These are phyloP conservation scores for Podospora pseudopauciseta DNA, from an alignment of 495 filamentous ascomycete species.

Conservation along the genomic window DNA sequence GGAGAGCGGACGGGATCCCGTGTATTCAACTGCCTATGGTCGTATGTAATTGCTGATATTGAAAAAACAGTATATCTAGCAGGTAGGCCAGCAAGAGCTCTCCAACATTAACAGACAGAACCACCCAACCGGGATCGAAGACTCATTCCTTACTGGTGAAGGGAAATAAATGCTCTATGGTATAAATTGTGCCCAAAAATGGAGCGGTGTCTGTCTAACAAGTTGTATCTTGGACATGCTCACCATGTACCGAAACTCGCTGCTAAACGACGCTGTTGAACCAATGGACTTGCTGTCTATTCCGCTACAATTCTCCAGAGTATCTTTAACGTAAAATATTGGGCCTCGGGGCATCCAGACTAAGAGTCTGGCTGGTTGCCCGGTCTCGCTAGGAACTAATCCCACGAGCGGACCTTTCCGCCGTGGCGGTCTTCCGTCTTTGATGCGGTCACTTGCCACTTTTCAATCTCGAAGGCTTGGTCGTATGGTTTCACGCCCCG, in stretches of 20 bases:
- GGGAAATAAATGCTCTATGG: no score
- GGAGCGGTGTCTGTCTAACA: neutral
- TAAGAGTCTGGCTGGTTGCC: neutral
- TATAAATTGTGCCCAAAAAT: neutral
- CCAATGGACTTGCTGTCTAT: neutral
- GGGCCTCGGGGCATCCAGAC: neutral
- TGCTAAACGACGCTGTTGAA: neutral
- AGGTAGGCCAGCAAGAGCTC: no score
- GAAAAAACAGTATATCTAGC: neutral
- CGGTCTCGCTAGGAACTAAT: neutral
- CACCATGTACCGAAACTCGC: neutral
- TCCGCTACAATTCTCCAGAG: neutral
- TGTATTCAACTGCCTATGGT: neutral
- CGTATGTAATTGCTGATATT: neutral
- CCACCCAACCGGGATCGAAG: no score
- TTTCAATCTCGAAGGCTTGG: neutral
- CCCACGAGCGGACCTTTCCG: neutral
- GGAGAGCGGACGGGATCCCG: slow-evolving; percentile 53
- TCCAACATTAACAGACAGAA: no score
- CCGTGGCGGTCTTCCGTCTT: neutral
- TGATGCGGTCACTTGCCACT: neutral
- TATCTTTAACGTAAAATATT: neutral
- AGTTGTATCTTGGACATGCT: neutral
- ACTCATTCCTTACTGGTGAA: no score
- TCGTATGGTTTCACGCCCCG: neutral